Conservation (phyloP, 2,329 filamentous ascomycete species). For the Lecanoromycetidae sp. region DNA sequence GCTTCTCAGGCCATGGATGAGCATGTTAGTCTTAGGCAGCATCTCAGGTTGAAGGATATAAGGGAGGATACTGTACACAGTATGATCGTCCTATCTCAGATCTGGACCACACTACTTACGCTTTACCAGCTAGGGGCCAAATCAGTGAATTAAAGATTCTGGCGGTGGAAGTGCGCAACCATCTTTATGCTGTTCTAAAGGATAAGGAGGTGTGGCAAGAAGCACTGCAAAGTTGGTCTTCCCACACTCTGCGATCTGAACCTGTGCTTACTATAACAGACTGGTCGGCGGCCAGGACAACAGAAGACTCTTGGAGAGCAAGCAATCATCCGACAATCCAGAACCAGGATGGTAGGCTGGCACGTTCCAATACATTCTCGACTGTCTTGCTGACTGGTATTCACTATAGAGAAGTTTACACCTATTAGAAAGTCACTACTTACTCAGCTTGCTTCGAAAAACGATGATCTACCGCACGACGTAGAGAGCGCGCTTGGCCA, state of each 20-base stretch:
- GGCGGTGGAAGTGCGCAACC: conserved; percentile 11
- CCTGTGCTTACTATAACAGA: neutral
- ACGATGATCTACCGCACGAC: conserved; percentile 1
- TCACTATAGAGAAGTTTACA: neutral
- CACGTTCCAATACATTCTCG: neutral
- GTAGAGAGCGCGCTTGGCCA: conserved; percentile 6
- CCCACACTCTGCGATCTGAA: neutral
- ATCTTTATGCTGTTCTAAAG: conserved; percentile 10
- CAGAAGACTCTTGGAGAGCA: neutral
- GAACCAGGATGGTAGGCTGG: neutral
- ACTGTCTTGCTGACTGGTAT: neutral
- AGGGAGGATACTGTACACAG: too few species aligned
- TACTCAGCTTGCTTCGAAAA: neutral
- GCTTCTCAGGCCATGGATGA: conserved; percentile 11
- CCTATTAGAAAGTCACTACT: conserved; percentile 9
- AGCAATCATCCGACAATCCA: neutral
- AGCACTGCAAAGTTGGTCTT: neutral
- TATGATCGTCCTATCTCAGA: neutral
- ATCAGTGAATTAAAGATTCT: conserved; percentile 10
- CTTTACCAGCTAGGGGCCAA: conserved; percentile 7
- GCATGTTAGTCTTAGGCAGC: neutral
- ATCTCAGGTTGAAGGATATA: conserved; percentile 6
- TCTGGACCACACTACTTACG: conserved; percentile 1
- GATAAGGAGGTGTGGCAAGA: conserved; percentile 11
- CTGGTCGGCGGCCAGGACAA: neutral